Evolutionary conservation across 176 grass and related monocot species (phyloP).

Genomic region (Thinopyrum elongatum): DNA sequence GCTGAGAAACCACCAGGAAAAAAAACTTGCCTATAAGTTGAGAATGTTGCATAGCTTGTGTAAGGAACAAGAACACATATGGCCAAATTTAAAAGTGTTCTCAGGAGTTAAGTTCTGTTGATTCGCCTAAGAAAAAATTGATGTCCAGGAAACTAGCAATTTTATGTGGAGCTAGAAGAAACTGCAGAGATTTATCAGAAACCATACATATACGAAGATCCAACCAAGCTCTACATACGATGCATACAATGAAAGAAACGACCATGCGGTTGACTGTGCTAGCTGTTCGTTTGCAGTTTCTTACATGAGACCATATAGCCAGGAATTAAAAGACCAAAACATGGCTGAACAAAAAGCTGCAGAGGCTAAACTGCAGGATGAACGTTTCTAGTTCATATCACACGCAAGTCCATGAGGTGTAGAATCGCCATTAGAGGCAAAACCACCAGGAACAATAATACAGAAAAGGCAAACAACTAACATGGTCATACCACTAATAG

Average conservation of each 20-base stretch:
- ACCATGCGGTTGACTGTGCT: background rate
- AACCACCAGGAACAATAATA: background rate
- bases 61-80: background rate
- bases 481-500: background rate
- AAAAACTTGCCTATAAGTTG: background rate
- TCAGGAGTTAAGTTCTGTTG: background rate
- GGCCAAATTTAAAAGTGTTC: background rate
- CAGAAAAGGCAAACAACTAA: background rate
- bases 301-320: background rate
- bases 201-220: background rate
- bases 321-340: background rate
- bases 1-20: background rate
- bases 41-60: background rate
- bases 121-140: background rate
- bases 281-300: background rate
- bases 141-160: background rate
- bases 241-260: constrained; percentile 52
- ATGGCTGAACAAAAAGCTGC: background rate
- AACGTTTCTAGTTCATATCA: background rate
- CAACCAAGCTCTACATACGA: background rate
- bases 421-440: background rate
- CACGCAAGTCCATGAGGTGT: background rate
- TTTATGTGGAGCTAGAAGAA: background rate
- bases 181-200: background rate
- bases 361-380: background rate